A percentile compares a stretch with the other conserved stretches of the same genome.
These are phyloP conservation scores for Hyparrhenia diplandra DNA, from an alignment of 176 grass and related monocot species.

Conservation along the genomic window DNA sequence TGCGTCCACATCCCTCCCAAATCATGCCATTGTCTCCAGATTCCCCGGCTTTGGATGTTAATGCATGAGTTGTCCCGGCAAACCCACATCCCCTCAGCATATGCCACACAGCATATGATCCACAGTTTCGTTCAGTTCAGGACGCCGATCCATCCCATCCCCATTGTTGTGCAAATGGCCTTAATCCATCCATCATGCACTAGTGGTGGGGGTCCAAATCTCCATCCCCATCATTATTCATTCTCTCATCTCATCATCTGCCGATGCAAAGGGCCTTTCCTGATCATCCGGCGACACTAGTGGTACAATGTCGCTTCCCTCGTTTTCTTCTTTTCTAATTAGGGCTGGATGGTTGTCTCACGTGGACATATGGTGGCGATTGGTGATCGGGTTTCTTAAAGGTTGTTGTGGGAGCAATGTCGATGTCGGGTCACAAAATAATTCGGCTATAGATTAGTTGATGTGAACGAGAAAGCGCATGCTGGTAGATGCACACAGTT, in stretches of 20 bases:
- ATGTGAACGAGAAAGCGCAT: too few relatives aligned
- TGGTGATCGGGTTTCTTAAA: conserved; percentile 26
- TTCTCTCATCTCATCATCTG: too few relatives aligned
- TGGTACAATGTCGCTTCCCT: background rate
- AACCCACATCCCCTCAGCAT: conserved; percentile 22
- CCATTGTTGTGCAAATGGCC: background rate
- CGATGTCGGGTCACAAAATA: conserved; percentile 25
- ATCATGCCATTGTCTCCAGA: conserved; percentile 55
- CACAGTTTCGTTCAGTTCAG: background rate
- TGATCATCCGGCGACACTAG: conserved; percentile 7
- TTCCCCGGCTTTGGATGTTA: conserved; percentile 48
- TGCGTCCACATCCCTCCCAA: conserved; percentile 27
- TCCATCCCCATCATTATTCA: too few relatives aligned
- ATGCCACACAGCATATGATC: conserved; percentile 27
- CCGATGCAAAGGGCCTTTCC: conserved; percentile 16
- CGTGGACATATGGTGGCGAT: conserved; percentile 34
- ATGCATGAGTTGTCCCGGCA: conserved; percentile 41
- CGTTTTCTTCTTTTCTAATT: background rate
- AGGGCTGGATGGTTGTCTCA: conserved; percentile 1
- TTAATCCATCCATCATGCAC: conserved; percentile 12
- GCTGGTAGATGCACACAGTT: background rate
- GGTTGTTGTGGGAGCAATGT: conserved; percentile 12
- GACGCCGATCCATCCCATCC: too few relatives aligned
- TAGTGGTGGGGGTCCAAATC: background rate
- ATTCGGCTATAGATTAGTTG: background rate